Evolutionary conservation across 306 rosid genomes (phyloP).

Genomic region (Pterocarpus macrocarpus): DNA sequence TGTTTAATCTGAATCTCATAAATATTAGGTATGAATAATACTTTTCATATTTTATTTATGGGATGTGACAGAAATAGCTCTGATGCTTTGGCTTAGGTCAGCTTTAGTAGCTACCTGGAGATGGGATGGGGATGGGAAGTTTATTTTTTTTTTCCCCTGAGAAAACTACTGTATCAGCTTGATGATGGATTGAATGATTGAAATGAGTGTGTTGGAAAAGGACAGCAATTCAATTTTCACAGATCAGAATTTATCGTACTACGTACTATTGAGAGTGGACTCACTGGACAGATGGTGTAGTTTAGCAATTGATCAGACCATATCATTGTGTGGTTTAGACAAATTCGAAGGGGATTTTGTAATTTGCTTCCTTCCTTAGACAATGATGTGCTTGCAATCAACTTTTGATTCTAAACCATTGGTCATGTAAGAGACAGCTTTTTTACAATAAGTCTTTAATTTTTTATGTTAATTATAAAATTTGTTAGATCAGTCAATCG

Average conservation of each 20-base stretch:
- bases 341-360: too few relatives aligned
- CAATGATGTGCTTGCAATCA: too few relatives aligned
- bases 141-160: background rate
- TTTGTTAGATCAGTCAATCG: too few relatives aligned
- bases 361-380: too few relatives aligned
- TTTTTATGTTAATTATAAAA: too few relatives aligned
- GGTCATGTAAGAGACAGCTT: too few relatives aligned
- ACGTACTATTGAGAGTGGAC: background rate
- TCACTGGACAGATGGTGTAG: background rate
- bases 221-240: slow-evolving; percentile 8
- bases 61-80: slow-evolving; percentile 30
- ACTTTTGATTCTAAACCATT: too few relatives aligned
- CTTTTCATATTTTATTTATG: background rate
- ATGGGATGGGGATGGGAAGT: slow-evolving; percentile 12
- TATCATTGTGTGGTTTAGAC: background rate
- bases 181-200: slow-evolving; percentile 11
- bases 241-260: background rate
- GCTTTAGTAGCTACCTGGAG: slow-evolving; percentile 11
- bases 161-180: background rate
- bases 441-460: too few relatives aligned
- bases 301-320: background rate
- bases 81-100: background rate
- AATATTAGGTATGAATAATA: background rate
- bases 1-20: too few relatives aligned
- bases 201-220: slow-evolving; percentile 27